phyloP scores from a whole-genome alignment of 2,329 filamentous ascomycete species.

The Ophiostoma fasciatum region DNA sequence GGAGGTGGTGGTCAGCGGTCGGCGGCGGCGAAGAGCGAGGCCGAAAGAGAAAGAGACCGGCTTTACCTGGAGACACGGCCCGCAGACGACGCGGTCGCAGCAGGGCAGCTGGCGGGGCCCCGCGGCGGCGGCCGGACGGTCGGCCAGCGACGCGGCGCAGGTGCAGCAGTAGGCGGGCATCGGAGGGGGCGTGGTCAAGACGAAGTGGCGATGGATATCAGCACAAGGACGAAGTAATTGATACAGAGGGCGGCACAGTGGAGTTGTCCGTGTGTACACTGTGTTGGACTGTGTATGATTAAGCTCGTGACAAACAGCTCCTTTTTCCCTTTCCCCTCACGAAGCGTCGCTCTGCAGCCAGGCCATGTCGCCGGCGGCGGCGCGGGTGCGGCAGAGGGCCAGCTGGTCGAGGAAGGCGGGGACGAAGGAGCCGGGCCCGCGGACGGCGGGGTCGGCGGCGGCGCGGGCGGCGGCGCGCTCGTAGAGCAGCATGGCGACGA shows the following conservation, averaged over 20 bases:
- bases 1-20: not conserved
- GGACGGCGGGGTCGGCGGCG: slow-evolving; percentile 48
- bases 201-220: not conserved
- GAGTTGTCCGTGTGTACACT: no score
- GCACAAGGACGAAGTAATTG: not conserved
- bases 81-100: slow-evolving; percentile 58
- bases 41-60: slow-evolving; percentile 9
- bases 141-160: slow-evolving; percentile 47
- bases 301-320: no score
- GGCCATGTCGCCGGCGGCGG: slow-evolving; percentile 8
- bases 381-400: slow-evolving; percentile 21
- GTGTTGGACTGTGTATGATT: no score
- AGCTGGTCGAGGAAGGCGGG: slow-evolving; percentile 69
- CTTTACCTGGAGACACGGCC: slow-evolving; percentile 50
- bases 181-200: no score
- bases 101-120: slow-evolving; percentile 43
- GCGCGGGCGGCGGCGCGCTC: slow-evolving; percentile 58
- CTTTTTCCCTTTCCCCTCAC: not conserved
- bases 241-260: no score
- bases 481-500: slow-evolving; percentile 63
- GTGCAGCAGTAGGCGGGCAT: slow-evolving; percentile 41
- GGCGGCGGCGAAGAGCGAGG: slow-evolving; percentile 4
- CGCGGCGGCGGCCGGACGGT: slow-evolving; percentile 22
- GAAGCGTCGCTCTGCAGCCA: slow-evolving; percentile 5
- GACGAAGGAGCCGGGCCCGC: slow-evolving; percentile 75